Base-by-base conservation (phyloP, 2,329 filamentous ascomycete species). In the Periconia sp. region DNA sequence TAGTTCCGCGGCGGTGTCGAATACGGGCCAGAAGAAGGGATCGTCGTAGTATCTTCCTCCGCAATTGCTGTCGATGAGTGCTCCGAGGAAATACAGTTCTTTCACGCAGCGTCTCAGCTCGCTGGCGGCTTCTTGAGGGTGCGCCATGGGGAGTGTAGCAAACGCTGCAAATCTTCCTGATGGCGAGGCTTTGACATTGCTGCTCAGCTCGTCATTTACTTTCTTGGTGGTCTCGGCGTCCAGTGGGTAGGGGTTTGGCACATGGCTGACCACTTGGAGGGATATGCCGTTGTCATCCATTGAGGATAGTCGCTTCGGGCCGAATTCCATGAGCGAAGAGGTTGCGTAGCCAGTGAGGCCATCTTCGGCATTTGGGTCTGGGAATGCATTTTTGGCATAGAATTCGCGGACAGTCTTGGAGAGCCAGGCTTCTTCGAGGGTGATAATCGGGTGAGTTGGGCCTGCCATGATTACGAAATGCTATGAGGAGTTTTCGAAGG, bases 31-130 rank as follows among this genome's bases (percentile, higher is more conserved):
- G 53, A 74, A 78, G 21, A 55, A 58, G 19, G 66, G 54, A 19
- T 67, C 70, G 35, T 82, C 77, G 59, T 76, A 80, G 52, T 74
- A 76, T 10, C 48, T 43, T 0, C 72, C 72, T 61, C 41, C 31
- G 21, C 21, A 57, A 40, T 46, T 77, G 72, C 29, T 73, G 47
- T 79, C 73, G 2, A 80, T 59, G 38, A 79, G 56, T 0, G 75
- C 73, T 4, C 78, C 76, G 2, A 76, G 63, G 31, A 80, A 77
- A 0, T 67, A 66, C 3, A 74, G 59, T 18, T 74, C 44, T 10
- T 48, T 58, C 1, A 79, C 59, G 40, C 70, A 73, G 1, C 71
- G 65, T 5, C 52, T 39, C 24, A 74, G 54, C 51, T 73, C 71
- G 1, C 39, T 30, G 0, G 67, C 70, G 1, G 73, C 72, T 5